Evolutionary conservation across 2,329 filamentous ascomycete genomes (phyloP).

Genomic region (Microdochium bolleyi): DNA sequence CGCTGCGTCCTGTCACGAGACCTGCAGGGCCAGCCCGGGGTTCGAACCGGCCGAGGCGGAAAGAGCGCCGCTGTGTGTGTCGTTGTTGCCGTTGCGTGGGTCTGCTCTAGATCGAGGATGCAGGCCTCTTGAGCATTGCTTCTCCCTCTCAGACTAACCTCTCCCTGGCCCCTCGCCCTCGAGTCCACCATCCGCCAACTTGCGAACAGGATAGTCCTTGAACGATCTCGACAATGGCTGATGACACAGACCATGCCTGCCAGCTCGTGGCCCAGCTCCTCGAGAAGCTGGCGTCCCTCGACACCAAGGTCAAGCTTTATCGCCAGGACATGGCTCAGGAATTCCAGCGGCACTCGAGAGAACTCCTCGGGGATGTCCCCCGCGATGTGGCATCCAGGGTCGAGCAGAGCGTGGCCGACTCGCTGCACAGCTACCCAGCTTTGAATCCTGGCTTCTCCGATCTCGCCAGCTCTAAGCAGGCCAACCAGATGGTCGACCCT

Average conservation of each 20-base stretch:
- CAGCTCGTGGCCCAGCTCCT: constrained; percentile 43
- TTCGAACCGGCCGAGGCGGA: too few species aligned
- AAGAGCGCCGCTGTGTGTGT: neutral
- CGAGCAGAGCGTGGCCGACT: constrained; percentile 35
- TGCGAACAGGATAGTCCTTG: too few species aligned
- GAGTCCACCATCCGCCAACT: neutral
- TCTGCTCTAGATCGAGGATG: neutral
- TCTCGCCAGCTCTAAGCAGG: constrained; percentile 1
- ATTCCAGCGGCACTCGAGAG: constrained; percentile 45
- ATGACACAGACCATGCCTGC: constrained; percentile 38
- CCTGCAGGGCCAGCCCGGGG: neutral
- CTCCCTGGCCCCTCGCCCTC: neutral
- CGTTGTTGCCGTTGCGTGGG: neutral
- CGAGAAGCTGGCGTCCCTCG: constrained; percentile 45
- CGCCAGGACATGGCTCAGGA: constrained; percentile 48
- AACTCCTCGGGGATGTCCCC: constrained; percentile 39
- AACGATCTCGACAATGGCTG: neutral
- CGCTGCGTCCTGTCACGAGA: neutral
- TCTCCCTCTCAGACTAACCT: neutral
- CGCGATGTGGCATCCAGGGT: constrained; percentile 37
- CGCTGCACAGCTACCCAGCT: constrained; percentile 34
- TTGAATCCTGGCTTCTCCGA: constrained; percentile 22
- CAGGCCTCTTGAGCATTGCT: neutral
- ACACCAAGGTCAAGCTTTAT: constrained; percentile 48
- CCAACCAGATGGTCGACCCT: constrained; percentile 4